Conservation (phyloP, 2,329 filamentous ascomycete species). For the Xylaria sp. region DNA sequence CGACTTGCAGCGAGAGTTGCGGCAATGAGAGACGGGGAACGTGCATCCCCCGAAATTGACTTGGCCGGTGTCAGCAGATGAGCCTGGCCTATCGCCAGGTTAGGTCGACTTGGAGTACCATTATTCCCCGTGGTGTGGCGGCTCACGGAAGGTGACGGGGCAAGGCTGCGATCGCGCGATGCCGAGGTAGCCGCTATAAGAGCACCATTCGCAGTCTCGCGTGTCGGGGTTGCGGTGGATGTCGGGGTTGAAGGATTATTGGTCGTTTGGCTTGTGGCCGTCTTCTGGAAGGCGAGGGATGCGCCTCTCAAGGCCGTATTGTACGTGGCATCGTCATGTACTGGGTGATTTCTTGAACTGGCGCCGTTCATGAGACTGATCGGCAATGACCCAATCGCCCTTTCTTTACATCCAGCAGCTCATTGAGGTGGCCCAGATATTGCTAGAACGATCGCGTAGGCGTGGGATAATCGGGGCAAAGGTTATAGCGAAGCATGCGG, state of each 20-base stretch:
- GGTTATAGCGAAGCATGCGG: not conserved
- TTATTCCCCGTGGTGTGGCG: constrained; percentile 49
- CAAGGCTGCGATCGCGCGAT: constrained; percentile 40
- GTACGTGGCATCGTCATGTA: constrained; percentile 38
- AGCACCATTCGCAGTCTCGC: constrained; percentile 42
- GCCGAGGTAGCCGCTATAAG: constrained; percentile 53
- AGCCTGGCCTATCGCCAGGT: constrained; percentile 18
- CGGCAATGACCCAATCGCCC: constrained; percentile 25
- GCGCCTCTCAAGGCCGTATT: constrained; percentile 58
- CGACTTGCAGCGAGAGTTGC: constrained; percentile 67
- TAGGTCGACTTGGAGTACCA: constrained; percentile 37
- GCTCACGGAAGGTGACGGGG: constrained; percentile 38
- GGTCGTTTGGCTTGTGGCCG: constrained; percentile 27
- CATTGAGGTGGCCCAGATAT: constrained; percentile 25
- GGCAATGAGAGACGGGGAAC: constrained; percentile 66
- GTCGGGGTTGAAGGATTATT: constrained; percentile 13
- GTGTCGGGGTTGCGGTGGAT: not conserved
- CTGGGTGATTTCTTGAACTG: constrained; percentile 35
- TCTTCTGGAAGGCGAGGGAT: constrained; percentile 59
- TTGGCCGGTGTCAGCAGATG: constrained; percentile 30
- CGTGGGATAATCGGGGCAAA: not conserved
- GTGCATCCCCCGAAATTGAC: constrained; percentile 44
- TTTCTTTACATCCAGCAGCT: constrained; percentile 15
- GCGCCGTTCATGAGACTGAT: constrained; percentile 38
- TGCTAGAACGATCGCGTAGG: not conserved